These are phyloP conservation scores for Aspergillus texensis DNA, from an alignment of 2,329 filamentous ascomycete species.

Conservation along the genomic window DNA sequence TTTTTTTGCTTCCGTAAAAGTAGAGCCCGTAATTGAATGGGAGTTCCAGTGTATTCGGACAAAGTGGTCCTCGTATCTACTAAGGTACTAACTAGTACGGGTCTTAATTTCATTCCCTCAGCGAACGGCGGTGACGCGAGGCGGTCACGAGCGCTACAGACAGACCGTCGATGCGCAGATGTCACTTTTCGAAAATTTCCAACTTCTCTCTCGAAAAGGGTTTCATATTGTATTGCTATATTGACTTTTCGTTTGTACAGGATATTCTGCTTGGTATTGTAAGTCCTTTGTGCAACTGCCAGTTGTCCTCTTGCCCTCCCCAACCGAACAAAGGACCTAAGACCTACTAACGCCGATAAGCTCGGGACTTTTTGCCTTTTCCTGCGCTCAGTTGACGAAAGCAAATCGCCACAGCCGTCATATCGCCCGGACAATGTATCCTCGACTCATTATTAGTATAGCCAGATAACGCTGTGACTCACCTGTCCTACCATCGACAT, in stretches of 20 bases:
- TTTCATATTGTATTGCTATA: background rate
- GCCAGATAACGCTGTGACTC: background rate
- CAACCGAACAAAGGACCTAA: background rate
- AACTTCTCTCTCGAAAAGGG: background rate
- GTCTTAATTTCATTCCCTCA: background rate
- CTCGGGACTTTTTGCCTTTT: background rate
- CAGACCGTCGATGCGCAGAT: background rate
- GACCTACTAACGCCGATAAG: background rate
- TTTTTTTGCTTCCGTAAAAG: background rate
- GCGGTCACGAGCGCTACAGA: slow-evolving; percentile 6
- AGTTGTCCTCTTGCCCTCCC: background rate
- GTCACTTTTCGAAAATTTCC: background rate
- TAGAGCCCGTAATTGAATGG: no score
- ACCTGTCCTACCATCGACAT: background rate
- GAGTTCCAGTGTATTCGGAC: background rate
- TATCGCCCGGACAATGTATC: background rate
- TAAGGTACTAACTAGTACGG: background rate
- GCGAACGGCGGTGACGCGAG: background rate
- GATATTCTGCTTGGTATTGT: background rate
- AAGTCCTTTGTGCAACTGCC: background rate
- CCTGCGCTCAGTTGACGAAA: background rate
- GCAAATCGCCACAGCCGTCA: background rate
- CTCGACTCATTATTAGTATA: background rate
- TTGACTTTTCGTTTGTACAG: no score
- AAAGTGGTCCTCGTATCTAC: background rate